phyloP scores from a whole-genome alignment of 169 alveolate genomes.

The Plasmodium falciparum region DNA sequence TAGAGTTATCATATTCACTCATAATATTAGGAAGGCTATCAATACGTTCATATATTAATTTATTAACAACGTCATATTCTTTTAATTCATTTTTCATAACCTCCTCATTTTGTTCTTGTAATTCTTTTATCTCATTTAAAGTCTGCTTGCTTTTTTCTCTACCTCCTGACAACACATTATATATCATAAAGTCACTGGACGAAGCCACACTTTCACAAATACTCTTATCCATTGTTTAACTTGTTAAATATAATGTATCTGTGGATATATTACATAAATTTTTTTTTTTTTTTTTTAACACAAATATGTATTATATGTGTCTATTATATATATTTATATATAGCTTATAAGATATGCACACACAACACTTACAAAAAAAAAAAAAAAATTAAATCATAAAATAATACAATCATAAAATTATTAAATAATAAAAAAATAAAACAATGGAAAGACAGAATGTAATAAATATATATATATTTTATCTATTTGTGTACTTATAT shows the following conservation, averaged over 20 bases:
- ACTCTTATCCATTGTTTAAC: conserved; percentile 7
- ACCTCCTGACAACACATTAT: conserved; percentile 30
- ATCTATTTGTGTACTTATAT: background rate
- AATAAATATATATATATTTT: background rate
- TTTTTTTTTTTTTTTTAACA: too few relatives aligned
- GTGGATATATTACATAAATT: background rate
- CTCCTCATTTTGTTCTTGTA: conserved; percentile 11
- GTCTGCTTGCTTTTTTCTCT: conserved; percentile 51
- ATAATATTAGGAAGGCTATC: conserved; percentile 9
- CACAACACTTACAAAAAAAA: background rate
- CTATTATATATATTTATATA: too few relatives aligned
- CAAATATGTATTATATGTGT: too few relatives aligned
- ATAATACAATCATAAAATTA: too few relatives aligned
- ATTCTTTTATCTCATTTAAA: conserved; percentile 13
- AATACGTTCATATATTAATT: conserved; percentile 15
- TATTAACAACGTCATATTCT: conserved; percentile 29
- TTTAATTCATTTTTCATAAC: conserved; percentile 42
- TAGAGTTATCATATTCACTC: conserved; percentile 1
- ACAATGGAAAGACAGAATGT: too few relatives aligned
- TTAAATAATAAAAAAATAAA: too few relatives aligned
- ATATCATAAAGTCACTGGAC: conserved; percentile 29
- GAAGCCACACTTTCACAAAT: conserved; percentile 23
- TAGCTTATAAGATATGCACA: background rate
- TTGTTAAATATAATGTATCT: background rate
- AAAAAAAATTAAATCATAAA: background rate